phyloP scores from a whole-genome alignment of 805 yeast species.

The Pichia cabralensis region DNA sequence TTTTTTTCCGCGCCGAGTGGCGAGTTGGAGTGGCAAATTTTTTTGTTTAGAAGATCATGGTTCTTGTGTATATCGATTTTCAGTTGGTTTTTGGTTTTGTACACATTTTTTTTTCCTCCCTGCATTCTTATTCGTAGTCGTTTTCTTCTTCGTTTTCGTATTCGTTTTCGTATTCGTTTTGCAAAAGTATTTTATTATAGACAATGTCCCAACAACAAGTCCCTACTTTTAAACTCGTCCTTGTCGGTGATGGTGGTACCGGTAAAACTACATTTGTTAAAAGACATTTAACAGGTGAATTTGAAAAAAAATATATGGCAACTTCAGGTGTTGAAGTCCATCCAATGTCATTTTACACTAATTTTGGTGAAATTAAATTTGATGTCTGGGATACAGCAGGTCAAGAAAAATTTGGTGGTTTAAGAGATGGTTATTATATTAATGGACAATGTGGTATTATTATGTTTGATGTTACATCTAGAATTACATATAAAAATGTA shows the following conservation, averaged over 20 bases:
- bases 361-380: constrained; percentile 96
- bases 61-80: no score
- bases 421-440: constrained; percentile 99
- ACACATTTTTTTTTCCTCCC: no score
- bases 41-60: no score
- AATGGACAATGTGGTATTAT: constrained; percentile 99
- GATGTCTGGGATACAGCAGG: constrained; percentile 99
- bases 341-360: constrained; percentile 96
- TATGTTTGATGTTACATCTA: constrained; percentile 98
- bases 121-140: neutral
- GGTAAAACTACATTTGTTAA: constrained; percentile 99
- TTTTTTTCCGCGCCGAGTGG: no score
- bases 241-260: constrained; percentile 99
- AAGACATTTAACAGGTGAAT: constrained; percentile 99
- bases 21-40: no score
- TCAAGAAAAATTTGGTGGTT: constrained; percentile 99
- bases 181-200: neutral
- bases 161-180: neutral
- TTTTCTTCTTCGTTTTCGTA: neutral
- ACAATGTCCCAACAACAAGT: constrained; percentile 42
- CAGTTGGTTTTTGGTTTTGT: no score
- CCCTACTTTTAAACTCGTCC: constrained; percentile 96
- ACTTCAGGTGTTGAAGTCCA: constrained; percentile 99
- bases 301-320: constrained; percentile 97
- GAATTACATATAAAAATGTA: constrained; percentile 98